Conservation (phyloP, 805 yeast species). For the Starmerella khaoyaiensis region DNA sequence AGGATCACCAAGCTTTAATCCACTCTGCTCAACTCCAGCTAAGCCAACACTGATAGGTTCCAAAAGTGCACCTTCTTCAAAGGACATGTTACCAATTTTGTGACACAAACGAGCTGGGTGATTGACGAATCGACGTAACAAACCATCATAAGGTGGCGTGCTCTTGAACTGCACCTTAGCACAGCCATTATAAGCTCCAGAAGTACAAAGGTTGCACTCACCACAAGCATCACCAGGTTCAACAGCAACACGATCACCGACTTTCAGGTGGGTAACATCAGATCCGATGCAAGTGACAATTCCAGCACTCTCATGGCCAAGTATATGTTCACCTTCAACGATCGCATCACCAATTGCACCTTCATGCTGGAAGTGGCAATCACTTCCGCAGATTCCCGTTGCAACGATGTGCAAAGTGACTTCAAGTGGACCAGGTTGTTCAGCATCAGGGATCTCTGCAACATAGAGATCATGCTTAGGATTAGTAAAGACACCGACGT, state of each 20-base stretch:
- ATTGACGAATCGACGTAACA: constrained; percentile 27
- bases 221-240: constrained; percentile 45
- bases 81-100: constrained; percentile 33
- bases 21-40: constrained; percentile 40
- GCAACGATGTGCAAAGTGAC: constrained; percentile 47
- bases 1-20: constrained; percentile 38
- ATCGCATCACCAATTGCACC: constrained; percentile 47
- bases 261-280: constrained; percentile 35
- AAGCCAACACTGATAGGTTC: constrained; percentile 45
- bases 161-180: constrained; percentile 28
- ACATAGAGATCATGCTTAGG: constrained; percentile 26
- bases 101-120: constrained; percentile 31
- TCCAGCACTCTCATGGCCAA: constrained; percentile 49
- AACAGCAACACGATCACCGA: constrained; percentile 35
- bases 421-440: constrained; percentile 26
- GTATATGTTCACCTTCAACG: constrained; percentile 47
- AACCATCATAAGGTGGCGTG: constrained; percentile 30
- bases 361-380: constrained; percentile 53
- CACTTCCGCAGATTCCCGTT: constrained; percentile 68
- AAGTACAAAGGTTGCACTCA: constrained; percentile 27
- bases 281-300: constrained; percentile 38
- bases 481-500: constrained; percentile 27
- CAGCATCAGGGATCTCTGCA: constrained; percentile 17
- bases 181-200: constrained; percentile 31
- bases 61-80: constrained; percentile 42